Percentiles rank a stretch among this genome's conserved stretches.
Conservation (phyloP, 805 yeast genomes). For the Candida germanica region DNA sequence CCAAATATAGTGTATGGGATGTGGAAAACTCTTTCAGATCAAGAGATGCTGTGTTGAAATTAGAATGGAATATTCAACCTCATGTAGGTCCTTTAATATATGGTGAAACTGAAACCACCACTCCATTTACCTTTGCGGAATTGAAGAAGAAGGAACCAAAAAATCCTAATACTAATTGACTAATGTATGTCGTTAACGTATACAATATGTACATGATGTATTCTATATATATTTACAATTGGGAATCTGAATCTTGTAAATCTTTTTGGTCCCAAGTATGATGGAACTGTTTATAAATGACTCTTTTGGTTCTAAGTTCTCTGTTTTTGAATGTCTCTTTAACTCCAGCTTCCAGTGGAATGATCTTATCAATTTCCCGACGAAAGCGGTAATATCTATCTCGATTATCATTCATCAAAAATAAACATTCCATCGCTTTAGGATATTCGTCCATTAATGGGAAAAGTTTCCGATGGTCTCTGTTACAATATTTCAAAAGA, state of each 20-base stretch:
- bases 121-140: conserved; percentile 30
- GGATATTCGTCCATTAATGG: conserved; percentile 33
- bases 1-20: conserved; percentile 90
- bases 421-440: conserved; percentile 28
- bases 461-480: conserved; percentile 20
- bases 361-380: conserved; percentile 17
- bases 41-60: conserved; percentile 61
- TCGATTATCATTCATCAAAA: conserved; percentile 6
- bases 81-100: conserved; percentile 74
- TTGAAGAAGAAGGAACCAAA: conserved; percentile 6
- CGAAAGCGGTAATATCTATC: conserved; percentile 18
- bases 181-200: not conserved
- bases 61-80: conserved; percentile 94
- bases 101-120: conserved; percentile 48
- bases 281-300: conserved; percentile 12
- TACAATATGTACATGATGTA: conserved; percentile 2
- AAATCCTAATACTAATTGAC: not conserved
- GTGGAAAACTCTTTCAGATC: conserved; percentile 57
- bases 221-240: conserved; percentile 6
- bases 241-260: not conserved
- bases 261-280: not conserved
- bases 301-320: conserved; percentile 22
- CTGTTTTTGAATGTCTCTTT: conserved; percentile 20
- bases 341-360: conserved; percentile 15
- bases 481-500: conserved; percentile 17